A percentile compares a stretch with the other conserved stretches of the same genome.
These are phyloP conservation scores for Chlamydomonas incerta DNA, from an alignment of 139 green algal species.

Conservation along the genomic window DNA sequence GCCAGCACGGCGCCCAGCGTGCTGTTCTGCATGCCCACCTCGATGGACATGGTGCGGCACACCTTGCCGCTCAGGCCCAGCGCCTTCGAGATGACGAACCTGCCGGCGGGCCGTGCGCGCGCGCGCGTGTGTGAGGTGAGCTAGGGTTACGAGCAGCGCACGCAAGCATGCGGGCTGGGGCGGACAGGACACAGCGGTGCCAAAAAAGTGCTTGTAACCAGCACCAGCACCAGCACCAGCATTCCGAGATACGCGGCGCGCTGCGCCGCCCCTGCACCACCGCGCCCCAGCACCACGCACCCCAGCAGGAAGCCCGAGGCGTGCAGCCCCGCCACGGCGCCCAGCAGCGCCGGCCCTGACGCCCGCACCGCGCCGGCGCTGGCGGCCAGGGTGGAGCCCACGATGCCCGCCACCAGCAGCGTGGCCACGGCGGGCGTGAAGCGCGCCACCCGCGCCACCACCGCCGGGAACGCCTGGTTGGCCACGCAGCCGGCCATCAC, in stretches of 20 bases:
- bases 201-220: no score
- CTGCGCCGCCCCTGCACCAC: no score
- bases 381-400: conserved; percentile 70
- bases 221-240: no score
- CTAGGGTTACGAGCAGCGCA: not conserved
- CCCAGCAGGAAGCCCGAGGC: conserved; percentile 70
- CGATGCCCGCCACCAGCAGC: conserved; percentile 69
- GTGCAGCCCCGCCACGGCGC: conserved; percentile 69
- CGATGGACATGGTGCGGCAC: conserved; percentile 75
- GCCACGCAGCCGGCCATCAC: conserved; percentile 70
- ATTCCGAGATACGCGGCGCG: no score
- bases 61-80: conserved; percentile 60
- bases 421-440: conserved; percentile 71
- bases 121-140: no score
- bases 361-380: conserved; percentile 50
- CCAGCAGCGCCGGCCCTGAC: conserved; percentile 62
- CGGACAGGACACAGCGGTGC: no score
- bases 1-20: conserved; percentile 83
- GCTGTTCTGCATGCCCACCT: conserved; percentile 76
- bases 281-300: conserved; percentile 57
- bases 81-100: conserved; percentile 39
- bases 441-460: conserved; percentile 41
- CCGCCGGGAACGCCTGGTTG: conserved; percentile 66
- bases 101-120: not conserved
- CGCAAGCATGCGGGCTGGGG: no score